A percentile compares a stretch with the other conserved stretches of the same genome.
Evolutionary conservation across 768 basidiomycete genomes (phyloP).

Genomic region (Suillus weaverae): DNA sequence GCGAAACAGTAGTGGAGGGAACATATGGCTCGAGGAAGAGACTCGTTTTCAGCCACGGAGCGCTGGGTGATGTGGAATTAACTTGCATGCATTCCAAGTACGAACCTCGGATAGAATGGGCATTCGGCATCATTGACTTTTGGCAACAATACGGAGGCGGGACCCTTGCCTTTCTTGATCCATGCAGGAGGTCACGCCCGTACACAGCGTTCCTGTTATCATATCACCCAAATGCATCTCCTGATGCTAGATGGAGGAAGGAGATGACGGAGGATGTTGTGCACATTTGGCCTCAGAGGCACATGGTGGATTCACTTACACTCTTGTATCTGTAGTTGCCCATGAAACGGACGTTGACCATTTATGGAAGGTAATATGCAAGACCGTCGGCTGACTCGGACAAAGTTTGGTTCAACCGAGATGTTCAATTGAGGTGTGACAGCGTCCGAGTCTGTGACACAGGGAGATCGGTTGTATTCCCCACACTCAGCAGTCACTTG

Average conservation of each 20-base stretch:
- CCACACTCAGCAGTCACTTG: background rate
- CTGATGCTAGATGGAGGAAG: slow-evolving; percentile 8
- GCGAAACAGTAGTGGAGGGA: background rate
- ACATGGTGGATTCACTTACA: background rate
- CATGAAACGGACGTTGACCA: background rate
- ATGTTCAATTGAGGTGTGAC: too few species aligned
- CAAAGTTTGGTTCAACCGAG: too few species aligned
- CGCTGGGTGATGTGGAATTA: background rate
- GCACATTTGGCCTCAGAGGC: background rate
- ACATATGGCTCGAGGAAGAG: slow-evolving; percentile 1
- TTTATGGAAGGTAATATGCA: background rate
- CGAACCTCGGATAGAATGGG: background rate
- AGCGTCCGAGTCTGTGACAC: too few species aligned
- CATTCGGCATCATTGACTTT: slow-evolving; percentile 6
- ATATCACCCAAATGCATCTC: background rate
- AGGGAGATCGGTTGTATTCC: background rate
- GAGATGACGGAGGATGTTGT: slow-evolving; percentile 2
- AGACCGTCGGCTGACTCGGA: too few species aligned
- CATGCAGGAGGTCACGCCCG: background rate
- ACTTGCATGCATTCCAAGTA: background rate
- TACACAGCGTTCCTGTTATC: slow-evolving; percentile 9
- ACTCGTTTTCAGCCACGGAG: background rate
- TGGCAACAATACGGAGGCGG: background rate
- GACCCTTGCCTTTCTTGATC: background rate
- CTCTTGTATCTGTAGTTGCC: background rate